Conservation (phyloP, 202 grass and related monocot genomes). For the Miscanthus sacchariflorus region DNA sequence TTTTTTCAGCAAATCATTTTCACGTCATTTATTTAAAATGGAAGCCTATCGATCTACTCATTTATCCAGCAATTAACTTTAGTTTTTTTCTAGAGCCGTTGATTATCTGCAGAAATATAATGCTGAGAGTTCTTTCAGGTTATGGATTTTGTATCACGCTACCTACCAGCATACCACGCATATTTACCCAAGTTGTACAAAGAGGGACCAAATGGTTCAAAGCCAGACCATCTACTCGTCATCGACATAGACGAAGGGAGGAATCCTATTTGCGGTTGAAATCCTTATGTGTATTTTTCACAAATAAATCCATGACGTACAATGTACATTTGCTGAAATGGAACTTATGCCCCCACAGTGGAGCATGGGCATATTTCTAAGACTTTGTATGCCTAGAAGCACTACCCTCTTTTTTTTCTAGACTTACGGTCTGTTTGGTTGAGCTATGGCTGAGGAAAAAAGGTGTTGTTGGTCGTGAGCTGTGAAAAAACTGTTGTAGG, state of each 20-base stretch:
- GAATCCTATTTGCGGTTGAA: constrained; percentile 65
- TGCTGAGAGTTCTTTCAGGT: constrained; percentile 62
- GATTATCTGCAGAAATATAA: constrained; percentile 9
- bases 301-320: background rate
- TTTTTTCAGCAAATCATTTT: constrained; percentile 24
- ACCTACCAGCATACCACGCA: constrained; percentile 86
- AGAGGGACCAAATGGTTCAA: constrained; percentile 81
- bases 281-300: background rate
- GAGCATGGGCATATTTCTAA: constrained; percentile 1
- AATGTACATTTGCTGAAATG: constrained; percentile 37
- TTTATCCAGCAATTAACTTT: constrained; percentile 17
- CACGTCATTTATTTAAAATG: background rate
- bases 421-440: background rate
- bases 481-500: too few species aligned
- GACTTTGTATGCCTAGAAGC: background rate
- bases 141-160: constrained; percentile 95
- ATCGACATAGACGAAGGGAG: constrained; percentile 88
- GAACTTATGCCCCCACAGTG: constrained; percentile 9
- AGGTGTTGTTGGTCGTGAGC: too few species aligned
- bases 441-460: too few species aligned
- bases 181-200: constrained; percentile 85
- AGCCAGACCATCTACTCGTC: constrained; percentile 74
- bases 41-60: background rate
- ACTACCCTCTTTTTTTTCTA: background rate
- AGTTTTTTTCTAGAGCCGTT: background rate